Evolutionary conservation across 345 rosid species (phyloP).

Genomic region (Salix purpurea): DNA sequence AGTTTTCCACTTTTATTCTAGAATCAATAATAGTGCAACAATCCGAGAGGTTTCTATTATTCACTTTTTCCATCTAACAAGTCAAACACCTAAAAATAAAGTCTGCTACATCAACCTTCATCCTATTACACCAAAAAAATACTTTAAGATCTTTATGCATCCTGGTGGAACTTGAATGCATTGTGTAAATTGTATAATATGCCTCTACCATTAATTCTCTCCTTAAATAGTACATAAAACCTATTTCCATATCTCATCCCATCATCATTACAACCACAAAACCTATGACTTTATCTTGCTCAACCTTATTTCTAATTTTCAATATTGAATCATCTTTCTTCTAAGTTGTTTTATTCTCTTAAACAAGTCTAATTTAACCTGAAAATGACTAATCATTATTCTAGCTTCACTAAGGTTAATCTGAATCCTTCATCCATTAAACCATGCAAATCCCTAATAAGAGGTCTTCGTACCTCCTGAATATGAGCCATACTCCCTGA

Average conservation of each 20-base stretch:
- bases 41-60: too few relatives aligned
- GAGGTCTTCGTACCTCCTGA: background rate
- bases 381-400: background rate
- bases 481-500: accelerated
- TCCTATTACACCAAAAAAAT: background rate
- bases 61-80: background rate
- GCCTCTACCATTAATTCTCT: background rate
- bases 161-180: background rate
- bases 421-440: too few relatives aligned
- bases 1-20: too few relatives aligned
- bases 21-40: background rate
- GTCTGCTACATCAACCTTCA: background rate
- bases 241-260: too few relatives aligned
- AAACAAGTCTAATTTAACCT: background rate
- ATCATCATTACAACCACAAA: too few relatives aligned
- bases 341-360: background rate
- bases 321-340: too few relatives aligned
- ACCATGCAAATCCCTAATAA: background rate
- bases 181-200: background rate
- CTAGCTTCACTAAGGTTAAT: background rate
- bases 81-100: background rate
- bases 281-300: background rate
- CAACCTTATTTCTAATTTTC: background rate
- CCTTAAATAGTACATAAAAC: too few relatives aligned
- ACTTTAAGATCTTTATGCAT: too few relatives aligned